Conservation (phyloP, 1,139 yeast genomes). For the Blastobotrys elegans region DNA sequence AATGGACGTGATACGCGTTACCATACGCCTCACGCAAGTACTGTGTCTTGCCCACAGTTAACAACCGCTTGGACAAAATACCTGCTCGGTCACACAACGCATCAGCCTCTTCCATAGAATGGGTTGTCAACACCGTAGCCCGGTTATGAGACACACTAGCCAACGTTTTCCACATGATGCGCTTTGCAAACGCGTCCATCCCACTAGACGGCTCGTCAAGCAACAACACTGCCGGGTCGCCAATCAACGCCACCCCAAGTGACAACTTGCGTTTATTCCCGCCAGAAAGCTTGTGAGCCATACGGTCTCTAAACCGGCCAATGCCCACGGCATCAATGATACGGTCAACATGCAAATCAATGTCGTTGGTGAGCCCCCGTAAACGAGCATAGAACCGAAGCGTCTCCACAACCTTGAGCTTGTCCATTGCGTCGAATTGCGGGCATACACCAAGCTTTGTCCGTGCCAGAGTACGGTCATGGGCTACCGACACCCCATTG, state of each 20-base stretch:
- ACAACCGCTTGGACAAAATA: constrained; percentile 30
- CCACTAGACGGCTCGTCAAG: constrained; percentile 96
- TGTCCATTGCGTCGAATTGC: constrained; percentile 39
- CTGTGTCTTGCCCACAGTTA: constrained; percentile 34
- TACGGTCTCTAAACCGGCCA: constrained; percentile 29
- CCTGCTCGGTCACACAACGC: constrained; percentile 37
- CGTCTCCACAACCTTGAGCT: constrained; percentile 34
- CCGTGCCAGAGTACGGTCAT: constrained; percentile 31
- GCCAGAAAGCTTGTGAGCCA: constrained; percentile 62
- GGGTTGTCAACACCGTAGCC: constrained; percentile 36
- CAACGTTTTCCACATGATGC: constrained; percentile 37
- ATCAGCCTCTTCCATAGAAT: constrained; percentile 40
- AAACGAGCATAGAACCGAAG: constrained; percentile 33
- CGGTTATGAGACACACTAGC: constrained; percentile 31
- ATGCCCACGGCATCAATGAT: constrained; percentile 37
- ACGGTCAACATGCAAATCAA: constrained; percentile 77
- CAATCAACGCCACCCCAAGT: constrained; percentile 92
- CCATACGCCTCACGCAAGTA: constrained; percentile 29
- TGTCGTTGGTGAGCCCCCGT: constrained; percentile 60
- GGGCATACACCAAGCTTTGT: constrained; percentile 37
- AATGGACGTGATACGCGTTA: constrained; percentile 30
- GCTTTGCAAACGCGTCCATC: constrained; percentile 60
- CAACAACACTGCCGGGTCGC: constrained; percentile 83
- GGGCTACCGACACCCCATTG: constrained; percentile 29
- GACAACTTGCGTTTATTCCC: constrained; percentile 99